A percentile compares a stretch with the other conserved stretches of the same genome.
phyloP scores from a whole-genome alignment of 75 land plant species.

The Sequoiadendron giganteum region DNA sequence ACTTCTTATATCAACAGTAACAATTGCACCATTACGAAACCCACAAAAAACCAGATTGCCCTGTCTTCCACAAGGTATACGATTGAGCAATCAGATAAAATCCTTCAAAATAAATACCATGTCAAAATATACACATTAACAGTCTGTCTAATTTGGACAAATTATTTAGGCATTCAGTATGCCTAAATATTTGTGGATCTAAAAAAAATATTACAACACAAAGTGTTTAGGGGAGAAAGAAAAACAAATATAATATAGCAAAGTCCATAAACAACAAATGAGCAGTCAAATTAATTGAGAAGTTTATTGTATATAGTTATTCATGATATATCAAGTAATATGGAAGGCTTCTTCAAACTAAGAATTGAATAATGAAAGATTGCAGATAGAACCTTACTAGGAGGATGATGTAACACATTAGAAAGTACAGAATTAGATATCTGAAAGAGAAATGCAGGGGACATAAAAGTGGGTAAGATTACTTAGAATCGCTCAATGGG shows the following conservation, averaged over 20 bases:
- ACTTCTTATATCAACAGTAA: slow-evolving; percentile 49
- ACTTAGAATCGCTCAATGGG: neutral
- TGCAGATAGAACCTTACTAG: neutral
- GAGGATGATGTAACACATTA: neutral
- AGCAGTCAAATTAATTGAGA: neutral
- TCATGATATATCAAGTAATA: neutral
- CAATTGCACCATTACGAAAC: slow-evolving; percentile 60
- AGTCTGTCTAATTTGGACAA: neutral
- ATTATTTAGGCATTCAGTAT: neutral
- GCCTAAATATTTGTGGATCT: neutral
- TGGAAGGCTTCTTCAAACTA: neutral
- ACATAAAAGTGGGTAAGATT: neutral
- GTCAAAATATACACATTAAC: neutral
- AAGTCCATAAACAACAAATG: neutral
- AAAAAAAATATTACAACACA: neutral
- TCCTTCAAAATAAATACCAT: neutral
- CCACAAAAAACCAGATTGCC: slow-evolving; percentile 67
- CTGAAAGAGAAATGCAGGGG: neutral
- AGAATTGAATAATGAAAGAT: neutral
- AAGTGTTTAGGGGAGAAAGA: neutral
- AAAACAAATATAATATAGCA: neutral
- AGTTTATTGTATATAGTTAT: neutral
- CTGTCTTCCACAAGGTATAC: slow-evolving; percentile 21
- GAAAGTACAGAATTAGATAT: neutral
- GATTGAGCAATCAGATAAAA: neutral